Base-by-base conservation (phyloP, 441 rosid species). In the Breynia disticha region DNA sequence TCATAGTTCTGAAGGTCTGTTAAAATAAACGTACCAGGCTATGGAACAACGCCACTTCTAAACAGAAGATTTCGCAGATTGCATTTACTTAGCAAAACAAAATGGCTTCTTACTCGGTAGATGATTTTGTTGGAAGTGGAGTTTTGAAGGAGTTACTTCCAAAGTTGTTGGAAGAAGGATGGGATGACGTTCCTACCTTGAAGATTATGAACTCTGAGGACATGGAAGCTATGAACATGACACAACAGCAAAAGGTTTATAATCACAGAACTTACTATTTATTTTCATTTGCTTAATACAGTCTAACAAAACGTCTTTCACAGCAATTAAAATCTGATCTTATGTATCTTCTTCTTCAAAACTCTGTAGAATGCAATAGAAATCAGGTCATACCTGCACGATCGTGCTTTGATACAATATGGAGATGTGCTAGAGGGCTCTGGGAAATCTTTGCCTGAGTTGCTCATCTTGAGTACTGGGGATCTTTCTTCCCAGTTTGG, bases 131-230 rank as follows among this genome's bases (percentile, higher is more conserved):
- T 14, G 93, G 88, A 16, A 64, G 66, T 47, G 94, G 89, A 54
- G 65, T 60, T 64, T 65, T 78, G 44, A 75, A 65, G 58, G 68
- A 57, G 55, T 32, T 78, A 68, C 79, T 82, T 18, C 83, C 83
- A 21, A 81, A 68, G 67, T 62, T 82, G 55, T 14, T 78, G 13
- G 81, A 82, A 35, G 88, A 79, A 67, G 86, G 89, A 6, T 84
- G 94, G 84, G 94, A 82, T 56, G 89, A 84, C 41, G 83, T 84
- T 0, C 86, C 84, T 16, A 80, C 94, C 41, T 67, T 82, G 60
- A 84, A 81, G 81, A 70, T 81, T 52, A 78, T 81, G 86, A 76
- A 67, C 52, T 24, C 77, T 4, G 84, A 76, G 18, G 91, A 77
- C 48, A 77, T 74, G 83, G 79, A 64, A 42, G 66, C 75, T 50